phyloP scores from a whole-genome alignment of 768 basidiomycete genomes.

The Obba rivulosa region DNA sequence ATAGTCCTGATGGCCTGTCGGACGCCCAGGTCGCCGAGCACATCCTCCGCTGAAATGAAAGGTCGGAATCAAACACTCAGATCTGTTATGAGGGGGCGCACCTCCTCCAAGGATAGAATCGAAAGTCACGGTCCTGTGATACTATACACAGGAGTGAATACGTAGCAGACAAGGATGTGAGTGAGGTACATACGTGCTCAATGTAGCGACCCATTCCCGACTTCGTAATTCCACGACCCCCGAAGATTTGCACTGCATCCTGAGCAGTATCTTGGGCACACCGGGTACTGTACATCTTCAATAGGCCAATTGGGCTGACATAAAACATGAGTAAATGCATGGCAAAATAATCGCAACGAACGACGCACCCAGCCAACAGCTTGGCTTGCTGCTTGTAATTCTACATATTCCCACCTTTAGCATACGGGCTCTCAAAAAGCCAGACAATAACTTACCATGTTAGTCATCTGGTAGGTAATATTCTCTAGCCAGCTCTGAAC shows the following conservation, averaged over 20 bases:
- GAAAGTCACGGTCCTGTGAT: constrained; percentile 37
- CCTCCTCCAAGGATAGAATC: constrained; percentile 38
- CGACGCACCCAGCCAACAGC: constrained; percentile 63
- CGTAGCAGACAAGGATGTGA: neutral
- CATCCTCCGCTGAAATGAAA: constrained; percentile 53
- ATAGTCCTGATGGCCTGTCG: constrained; percentile 32
- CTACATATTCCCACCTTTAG: constrained; percentile 28
- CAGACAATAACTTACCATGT: constrained; percentile 48
- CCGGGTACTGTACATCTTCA: constrained; percentile 75
- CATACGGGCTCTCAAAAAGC: neutral
- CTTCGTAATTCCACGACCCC: constrained; percentile 79
- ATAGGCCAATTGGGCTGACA: constrained; percentile 63
- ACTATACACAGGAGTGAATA: constrained; percentile 18
- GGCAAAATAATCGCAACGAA: constrained; percentile 30
- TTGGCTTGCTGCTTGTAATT: constrained; percentile 69
- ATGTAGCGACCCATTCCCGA: constrained; percentile 76
- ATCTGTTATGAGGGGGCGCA: constrained; percentile 12
- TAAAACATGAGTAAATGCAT: neutral
- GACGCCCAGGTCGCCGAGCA: constrained; percentile 60
- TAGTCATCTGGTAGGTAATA: constrained; percentile 82
- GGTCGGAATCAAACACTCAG: constrained; percentile 2
- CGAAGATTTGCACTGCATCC: constrained; percentile 84
- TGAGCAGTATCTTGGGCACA: constrained; percentile 75
- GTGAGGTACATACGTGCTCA: constrained; percentile 53
- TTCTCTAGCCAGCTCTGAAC: constrained; percentile 85